Conservation (phyloP, 805 yeast genomes). For the Pichia rugopelliculosa region DNA sequence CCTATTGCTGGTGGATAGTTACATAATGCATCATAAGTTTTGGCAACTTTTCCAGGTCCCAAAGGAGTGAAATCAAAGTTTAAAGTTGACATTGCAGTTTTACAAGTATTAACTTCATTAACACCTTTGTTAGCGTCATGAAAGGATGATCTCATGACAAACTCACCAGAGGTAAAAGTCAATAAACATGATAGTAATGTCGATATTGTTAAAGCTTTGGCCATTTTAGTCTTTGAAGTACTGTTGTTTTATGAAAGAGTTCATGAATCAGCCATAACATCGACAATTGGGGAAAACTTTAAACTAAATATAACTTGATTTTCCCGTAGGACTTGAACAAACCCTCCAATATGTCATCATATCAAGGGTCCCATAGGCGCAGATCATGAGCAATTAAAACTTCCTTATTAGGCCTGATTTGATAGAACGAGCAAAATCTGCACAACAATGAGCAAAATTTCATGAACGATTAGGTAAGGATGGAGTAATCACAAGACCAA, state of each 20-base stretch:
- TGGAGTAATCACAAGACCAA: too few species aligned
- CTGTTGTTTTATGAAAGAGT: too few species aligned
- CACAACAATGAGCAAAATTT: neutral
- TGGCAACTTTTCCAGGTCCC: neutral
- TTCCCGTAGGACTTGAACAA: neutral
- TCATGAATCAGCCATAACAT: too few species aligned
- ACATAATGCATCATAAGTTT: slow-evolving; percentile 10
- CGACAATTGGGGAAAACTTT: too few species aligned
- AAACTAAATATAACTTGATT: neutral
- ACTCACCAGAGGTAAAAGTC: neutral
- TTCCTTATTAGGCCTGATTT: neutral
- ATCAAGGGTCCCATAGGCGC: neutral
- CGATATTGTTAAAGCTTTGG: neutral
- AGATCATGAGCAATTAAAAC: neutral
- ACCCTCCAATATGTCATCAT: neutral
- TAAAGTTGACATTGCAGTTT: slow-evolving; percentile 1
- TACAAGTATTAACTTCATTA: slow-evolving; percentile 14
- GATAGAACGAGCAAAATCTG: neutral
- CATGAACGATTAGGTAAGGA: neutral
- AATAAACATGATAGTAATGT: neutral
- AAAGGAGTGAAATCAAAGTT: slow-evolving; percentile 11
- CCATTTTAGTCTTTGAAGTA: neutral
- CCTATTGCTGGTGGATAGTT: slow-evolving; percentile 17
- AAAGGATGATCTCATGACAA: neutral
- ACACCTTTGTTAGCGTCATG: slow-evolving; percentile 2